Base-by-base conservation (phyloP, 345 rosid genomes). In the Corymbia maculata region DNA sequence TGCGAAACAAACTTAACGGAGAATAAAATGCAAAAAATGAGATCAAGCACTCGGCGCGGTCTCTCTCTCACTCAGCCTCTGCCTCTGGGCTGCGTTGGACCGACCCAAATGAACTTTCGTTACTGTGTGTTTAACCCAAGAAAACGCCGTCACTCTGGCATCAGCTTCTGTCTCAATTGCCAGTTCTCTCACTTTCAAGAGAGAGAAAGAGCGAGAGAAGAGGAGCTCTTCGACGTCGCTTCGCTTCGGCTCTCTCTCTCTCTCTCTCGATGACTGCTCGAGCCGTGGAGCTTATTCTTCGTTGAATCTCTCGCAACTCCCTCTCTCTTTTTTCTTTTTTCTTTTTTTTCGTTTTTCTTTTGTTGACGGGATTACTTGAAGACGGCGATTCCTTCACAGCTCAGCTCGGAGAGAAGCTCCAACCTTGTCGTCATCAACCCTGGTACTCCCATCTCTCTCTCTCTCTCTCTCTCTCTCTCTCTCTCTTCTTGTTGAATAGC, bases 361-460 rank as follows among this genome's bases (percentile, higher is more conserved):
- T n/a, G n/a, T n/a, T n/a, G n/a, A n/a, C n/a, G 94, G 96, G 99
- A 96, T 93, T 96, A 97, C 94, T 90, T 97, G 95, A 97, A 95
- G 91, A 93, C 99, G 17, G 97, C 94, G 89, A 93, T 93, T 10
- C 99, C 99, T 21, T 96, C 96, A 30, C 99, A 96, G 88, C 95
- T 97, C 85, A 88, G 96, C 57, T 47, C 95, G 47, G 99, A 96
- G 90, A 94, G 99, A 86, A 98, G 99, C 88, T 93, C 95, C 86
- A 95, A 95, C 82, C 90, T 97, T 52, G 96, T 96, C 55, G 96
- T 97, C 89, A 94, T 97, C 87, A 96, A 96, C 89, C 97, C 96
- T 21, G 99, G 98, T 93, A 85, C 88, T 86, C 16, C 36, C 6
- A 15, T 50, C 44, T 19, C 8, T 53, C 22, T 64, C 85, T 44